Evolutionary conservation across 2,329 filamentous ascomycete species (phyloP), one percentile per base, ranked within the genome.

Genomic region (Ustulina deusta): DNA sequence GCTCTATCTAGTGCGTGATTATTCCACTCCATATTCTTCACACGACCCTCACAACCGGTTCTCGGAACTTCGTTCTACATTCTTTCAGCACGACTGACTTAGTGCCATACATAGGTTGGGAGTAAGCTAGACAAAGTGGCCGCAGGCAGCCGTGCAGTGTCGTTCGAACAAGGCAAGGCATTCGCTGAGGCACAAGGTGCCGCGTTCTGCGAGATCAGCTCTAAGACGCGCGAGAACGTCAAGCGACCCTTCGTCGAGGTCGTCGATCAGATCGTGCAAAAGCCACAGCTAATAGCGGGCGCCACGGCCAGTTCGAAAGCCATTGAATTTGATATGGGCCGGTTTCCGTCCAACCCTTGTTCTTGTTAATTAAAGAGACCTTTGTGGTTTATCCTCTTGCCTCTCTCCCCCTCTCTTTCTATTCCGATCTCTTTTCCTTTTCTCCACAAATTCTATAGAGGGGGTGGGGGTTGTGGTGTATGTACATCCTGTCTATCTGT

Each of bases 201-300:
- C 2, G 76, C 78, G 6, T 87, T 87, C 75, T 86, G 84, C 70
- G 86, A 88, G 77, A 83, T 83, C 49, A 87, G 85, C 74, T 80
- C 83, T 51, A 85, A 85, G 78, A 86, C 85, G 27, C 79, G 83
- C 56, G 83, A 86, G 73, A 84, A 86, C 72, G 81, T 87, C 25
- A 78, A 81, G 67, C 79, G 78, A 73, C 83, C 84, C 20, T 88
- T 88, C 74, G 77, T 85, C 54, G 84, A 86, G 59, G 79, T 86
- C 52, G 83, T 87, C 32, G 82, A 85, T 70, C 77, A 77, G 66
- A 83, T 87, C 68, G 81, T 86, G 29, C 79, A 79, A 63, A 82
- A 78, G 46, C 82, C 82, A 0, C 78, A 81, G 44, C 74, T 87
- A 29, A 72, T 86, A 69, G 76, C 73, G 9, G 77, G 72, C 4